Conservation (phyloP, 192 early-diverging fungal genomes). For the Coemansia sp. region DNA sequence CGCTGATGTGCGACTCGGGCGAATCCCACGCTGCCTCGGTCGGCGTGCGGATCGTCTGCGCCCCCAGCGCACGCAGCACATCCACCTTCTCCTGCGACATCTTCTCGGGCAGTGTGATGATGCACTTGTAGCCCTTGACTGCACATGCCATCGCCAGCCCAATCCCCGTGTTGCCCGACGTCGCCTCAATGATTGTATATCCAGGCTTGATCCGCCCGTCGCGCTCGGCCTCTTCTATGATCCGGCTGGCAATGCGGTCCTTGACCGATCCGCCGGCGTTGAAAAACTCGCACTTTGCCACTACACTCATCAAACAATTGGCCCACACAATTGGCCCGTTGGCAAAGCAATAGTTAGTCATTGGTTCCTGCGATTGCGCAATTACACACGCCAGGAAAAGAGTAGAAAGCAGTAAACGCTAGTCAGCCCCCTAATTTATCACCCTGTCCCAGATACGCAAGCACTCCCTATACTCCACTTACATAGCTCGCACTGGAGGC, state of each 20-base stretch:
- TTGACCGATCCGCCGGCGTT: slow-evolving; percentile 99
- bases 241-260: slow-evolving; percentile 96
- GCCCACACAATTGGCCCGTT: not conserved
- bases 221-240: slow-evolving; percentile 93
- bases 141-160: slow-evolving; percentile 95
- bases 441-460: not conserved
- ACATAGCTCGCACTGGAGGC: slow-evolving; percentile 90
- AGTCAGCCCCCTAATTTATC: not conserved
- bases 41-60: slow-evolving; percentile 97
- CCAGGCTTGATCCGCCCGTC: slow-evolving; percentile 90
- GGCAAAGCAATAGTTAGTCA: not conserved
- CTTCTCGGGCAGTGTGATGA: slow-evolving; percentile 99
- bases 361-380: slow-evolving; percentile 6
- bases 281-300: slow-evolving; percentile 98
- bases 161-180: slow-evolving; percentile 99
- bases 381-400: not conserved
- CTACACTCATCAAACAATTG: slow-evolving; percentile 17
- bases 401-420: not conserved
- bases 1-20: slow-evolving; percentile 97
- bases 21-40: slow-evolving; percentile 99
- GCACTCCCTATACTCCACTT: slow-evolving; percentile 10
- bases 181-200: slow-evolving; percentile 96
- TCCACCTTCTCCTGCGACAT: slow-evolving; percentile 99
- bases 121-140: slow-evolving; percentile 97
- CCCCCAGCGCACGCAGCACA: slow-evolving; percentile 94